phyloP scores from a whole-genome alignment of 2,329 filamentous ascomycete genomes.

The Fusarium guadeloupense region DNA sequence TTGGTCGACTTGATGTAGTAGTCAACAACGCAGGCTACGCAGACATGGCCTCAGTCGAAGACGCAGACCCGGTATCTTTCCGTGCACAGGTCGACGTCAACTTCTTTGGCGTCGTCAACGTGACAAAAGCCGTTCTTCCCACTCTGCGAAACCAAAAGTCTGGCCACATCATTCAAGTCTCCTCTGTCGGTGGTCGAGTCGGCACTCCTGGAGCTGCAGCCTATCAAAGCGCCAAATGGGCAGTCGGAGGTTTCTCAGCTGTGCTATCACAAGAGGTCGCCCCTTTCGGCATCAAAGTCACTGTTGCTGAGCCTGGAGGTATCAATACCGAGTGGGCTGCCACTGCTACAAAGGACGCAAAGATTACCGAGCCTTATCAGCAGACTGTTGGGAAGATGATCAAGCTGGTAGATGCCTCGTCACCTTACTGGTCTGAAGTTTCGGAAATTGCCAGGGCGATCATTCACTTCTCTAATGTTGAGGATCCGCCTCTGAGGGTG shows the following conservation, averaged over 20 bases:
- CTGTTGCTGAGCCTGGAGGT: constrained; percentile 52
- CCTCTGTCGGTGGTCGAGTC: constrained; percentile 50
- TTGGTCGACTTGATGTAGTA: constrained; percentile 66
- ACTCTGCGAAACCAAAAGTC: constrained; percentile 45
- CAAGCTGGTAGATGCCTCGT: neutral
- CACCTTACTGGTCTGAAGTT: constrained; percentile 17
- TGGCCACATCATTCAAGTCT: constrained; percentile 53
- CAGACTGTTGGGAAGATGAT: constrained; percentile 47
- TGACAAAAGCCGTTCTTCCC: constrained; percentile 56
- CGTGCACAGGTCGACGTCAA: constrained; percentile 67
- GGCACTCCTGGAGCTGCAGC: constrained; percentile 47
- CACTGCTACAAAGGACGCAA: constrained; percentile 39
- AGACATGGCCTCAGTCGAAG: constrained; percentile 62
- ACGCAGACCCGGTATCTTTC: constrained; percentile 58
- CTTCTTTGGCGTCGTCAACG: constrained; percentile 65
- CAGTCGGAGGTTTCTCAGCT: constrained; percentile 51
- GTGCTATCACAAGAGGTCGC: constrained; percentile 49
- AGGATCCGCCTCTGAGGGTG: constrained; percentile 46
- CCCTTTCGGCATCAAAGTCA: constrained; percentile 51
- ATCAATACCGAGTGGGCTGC: constrained; percentile 54
- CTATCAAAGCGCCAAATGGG: constrained; percentile 54
- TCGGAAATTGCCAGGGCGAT: constrained; percentile 44
- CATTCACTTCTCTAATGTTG: constrained; percentile 38
- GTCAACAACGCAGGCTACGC: constrained; percentile 71
- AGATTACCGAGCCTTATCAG: constrained; percentile 49